These are phyloP conservation scores for Globisporangium splendens DNA, from an alignment of 352 stramenopile species.

Conservation along the genomic window DNA sequence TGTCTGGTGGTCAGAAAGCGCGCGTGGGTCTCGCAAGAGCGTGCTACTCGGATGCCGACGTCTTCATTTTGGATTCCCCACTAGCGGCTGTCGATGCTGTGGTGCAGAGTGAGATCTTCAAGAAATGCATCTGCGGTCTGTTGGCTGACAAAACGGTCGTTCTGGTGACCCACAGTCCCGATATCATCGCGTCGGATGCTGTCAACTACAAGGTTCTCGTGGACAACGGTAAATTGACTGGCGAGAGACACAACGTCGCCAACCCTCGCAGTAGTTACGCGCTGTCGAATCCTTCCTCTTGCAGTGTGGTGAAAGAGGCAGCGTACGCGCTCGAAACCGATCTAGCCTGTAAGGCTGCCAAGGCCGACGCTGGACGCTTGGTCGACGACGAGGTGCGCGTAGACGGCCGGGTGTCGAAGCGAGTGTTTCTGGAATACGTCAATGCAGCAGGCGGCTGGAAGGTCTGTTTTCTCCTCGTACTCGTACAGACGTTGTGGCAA, in stretches of 20 bases:
- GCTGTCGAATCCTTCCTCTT: too few species aligned
- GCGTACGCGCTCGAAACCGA: too few species aligned
- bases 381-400: too few species aligned
- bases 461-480: slow-evolving; percentile 6
- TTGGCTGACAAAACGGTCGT: slow-evolving; percentile 26
- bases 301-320: too few species aligned
- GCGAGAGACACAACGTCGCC: neutral
- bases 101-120: slow-evolving; percentile 91
- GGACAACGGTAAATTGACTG: slow-evolving; percentile 1
- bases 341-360: too few species aligned
- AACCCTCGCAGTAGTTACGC: too few species aligned
- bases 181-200: slow-evolving; percentile 38
- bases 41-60: slow-evolving; percentile 39
- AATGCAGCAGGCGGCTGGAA: neutral
- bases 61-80: slow-evolving; percentile 17
- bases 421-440: too few species aligned
- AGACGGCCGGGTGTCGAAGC: too few species aligned
- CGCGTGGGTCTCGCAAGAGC: slow-evolving; percentile 43
- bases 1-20: slow-evolving; percentile 89
- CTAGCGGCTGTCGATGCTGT: slow-evolving; percentile 29
- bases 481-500: slow-evolving; percentile 64
- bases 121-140: slow-evolving; percentile 40
- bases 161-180: slow-evolving; percentile 89
- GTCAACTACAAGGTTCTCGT: slow-evolving; percentile 20
- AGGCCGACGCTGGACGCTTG: too few species aligned